phyloP scores from a whole-genome alignment of 2,329 filamentous ascomycete species.

The Triangularia setosa region DNA sequence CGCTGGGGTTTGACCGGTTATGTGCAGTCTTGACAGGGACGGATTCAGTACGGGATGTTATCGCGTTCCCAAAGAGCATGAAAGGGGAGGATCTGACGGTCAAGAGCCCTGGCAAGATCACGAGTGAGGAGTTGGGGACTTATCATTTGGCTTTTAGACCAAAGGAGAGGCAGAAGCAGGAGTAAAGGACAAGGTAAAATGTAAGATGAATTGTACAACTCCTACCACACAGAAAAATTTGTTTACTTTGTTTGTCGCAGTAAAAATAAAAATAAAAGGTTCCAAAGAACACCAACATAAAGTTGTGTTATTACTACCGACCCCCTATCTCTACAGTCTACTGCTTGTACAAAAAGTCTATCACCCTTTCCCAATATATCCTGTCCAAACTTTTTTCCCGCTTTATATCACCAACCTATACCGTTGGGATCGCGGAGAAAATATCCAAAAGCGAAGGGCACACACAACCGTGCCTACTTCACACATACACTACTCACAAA shows the following conservation, averaged over 20 bases:
- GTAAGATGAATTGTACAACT: too few relatives aligned
- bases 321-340: not conserved
- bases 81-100: slow-evolving; percentile 85
- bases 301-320: not conserved
- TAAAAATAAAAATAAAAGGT: too few relatives aligned
- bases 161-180: slow-evolving; percentile 7
- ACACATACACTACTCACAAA: not conserved
- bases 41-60: slow-evolving; percentile 82
- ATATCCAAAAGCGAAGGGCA: not conserved
- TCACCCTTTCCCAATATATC: not conserved
- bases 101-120: slow-evolving; percentile 68
- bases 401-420: not conserved
- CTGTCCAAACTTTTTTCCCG: not conserved
- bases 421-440: not conserved
- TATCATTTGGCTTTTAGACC: slow-evolving; percentile 39
- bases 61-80: slow-evolving; percentile 93
- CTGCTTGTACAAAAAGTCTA: not conserved
- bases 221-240: too few relatives aligned
- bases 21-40: slow-evolving; percentile 74
- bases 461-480: not conserved
- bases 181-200: not conserved
- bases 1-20: slow-evolving; percentile 85
- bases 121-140: slow-evolving; percentile 48
- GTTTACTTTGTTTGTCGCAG: too few relatives aligned
- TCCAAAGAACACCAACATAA: not conserved